Base-by-base conservation (phyloP, 306 rosid species). In the Quercus wislizeni region DNA sequence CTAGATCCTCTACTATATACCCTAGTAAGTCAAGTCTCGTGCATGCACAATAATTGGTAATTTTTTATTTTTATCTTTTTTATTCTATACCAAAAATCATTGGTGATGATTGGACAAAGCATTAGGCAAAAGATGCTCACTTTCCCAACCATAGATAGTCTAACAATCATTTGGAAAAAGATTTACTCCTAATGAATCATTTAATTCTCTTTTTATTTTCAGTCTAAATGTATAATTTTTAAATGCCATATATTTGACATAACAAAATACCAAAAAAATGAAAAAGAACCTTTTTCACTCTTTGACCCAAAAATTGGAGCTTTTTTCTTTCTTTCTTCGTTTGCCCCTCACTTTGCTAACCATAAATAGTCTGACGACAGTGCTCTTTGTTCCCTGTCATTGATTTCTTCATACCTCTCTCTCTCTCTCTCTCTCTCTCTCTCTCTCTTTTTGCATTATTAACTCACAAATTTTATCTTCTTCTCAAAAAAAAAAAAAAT, bases 51-150 rank as follows among this genome's bases (percentile, higher is more conserved):
- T 49, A 49, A 49, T 49, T 49, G 54, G 54, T 49, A 13, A 49
- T 49, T 49, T 10, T 10, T 49, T 7, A 38, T 38, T 38, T 8
- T 38, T 38, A 38, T 38, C 11, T 38, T 49, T 49, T 12, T 49
- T 10, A 17, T 49, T 49, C 15, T 49, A 49, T 12, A 49, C 54
- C 17, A 49, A 49, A 49, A 49, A 12, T 49, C 18, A 71, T 55
- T 70, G 71, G 76, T 55, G 72, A 69, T 78, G 81, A 55, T 79
- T 79, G 63, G 72, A n/a, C 30, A 30, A 61, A 58, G 77, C 72
- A 71, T 68, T 79, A 57, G 54, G 14, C 4, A 49, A 49, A 49
- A 49, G 27, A 59, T 59, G 31, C 65, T 59, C 65, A 10, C 15
- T 3, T 13, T 49, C 7, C 11, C 10, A 38, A 38, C 11, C 46